Evolutionary conservation across 331 rosid species (phyloP).

Genomic region (Arachis monticola): DNA sequence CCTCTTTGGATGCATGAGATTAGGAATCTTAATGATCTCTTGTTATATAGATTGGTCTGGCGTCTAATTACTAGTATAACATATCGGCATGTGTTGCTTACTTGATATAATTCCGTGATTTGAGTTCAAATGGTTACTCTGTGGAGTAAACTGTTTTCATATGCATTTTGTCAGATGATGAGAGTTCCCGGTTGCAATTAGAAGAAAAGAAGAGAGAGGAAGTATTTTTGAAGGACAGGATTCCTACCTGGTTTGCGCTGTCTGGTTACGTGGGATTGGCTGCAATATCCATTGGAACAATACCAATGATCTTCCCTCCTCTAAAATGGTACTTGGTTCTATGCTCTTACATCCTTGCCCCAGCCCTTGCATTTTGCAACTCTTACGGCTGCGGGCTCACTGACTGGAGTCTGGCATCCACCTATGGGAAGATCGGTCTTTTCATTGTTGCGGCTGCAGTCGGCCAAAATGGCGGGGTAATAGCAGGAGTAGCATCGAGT

Average conservation of each 20-base stretch:
- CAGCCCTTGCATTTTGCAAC: conserved; percentile 91
- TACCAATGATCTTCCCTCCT: conserved; percentile 83
- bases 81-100: conserved; percentile 35
- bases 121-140: conserved; percentile 8
- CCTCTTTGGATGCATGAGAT: neutral
- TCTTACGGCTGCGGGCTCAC: conserved; percentile 88
- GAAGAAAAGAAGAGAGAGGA: conserved; percentile 66
- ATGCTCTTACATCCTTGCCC: conserved; percentile 77
- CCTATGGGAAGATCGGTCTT: conserved; percentile 87
- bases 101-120: conserved; percentile 6
- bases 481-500: conserved; percentile 77
- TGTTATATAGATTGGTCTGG: neutral
- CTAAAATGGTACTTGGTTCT: conserved; percentile 90
- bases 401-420: conserved; percentile 70
- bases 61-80: conserved; percentile 15
- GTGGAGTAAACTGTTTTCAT: conserved; percentile 32
- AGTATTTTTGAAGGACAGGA: conserved; percentile 74
- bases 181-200: conserved; percentile 46
- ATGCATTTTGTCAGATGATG: conserved; percentile 53
- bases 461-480: conserved; percentile 76
- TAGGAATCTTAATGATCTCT: neutral
- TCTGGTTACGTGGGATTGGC: conserved; percentile 78
- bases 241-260: conserved; percentile 81
- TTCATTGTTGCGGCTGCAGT: conserved; percentile 71
- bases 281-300: conserved; percentile 63